Evolutionary conservation across 805 yeast genomes (phyloP).

Genomic region (Metschnikowia amazonensis): DNA sequence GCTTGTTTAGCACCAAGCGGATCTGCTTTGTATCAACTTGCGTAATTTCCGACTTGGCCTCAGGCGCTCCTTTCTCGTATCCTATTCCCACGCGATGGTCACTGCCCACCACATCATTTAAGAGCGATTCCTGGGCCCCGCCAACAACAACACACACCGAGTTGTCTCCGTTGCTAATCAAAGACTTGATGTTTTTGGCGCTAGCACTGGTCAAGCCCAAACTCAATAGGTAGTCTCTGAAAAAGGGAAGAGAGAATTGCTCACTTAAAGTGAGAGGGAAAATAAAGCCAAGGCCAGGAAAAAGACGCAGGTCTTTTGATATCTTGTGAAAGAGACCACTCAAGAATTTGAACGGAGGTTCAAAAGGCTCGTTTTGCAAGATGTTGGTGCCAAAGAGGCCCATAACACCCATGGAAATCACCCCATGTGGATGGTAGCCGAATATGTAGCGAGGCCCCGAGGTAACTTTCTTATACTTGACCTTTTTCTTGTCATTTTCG

Average conservation of each 20-base stretch:
- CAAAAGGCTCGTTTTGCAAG: slow-evolving; percentile 40
- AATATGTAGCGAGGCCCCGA: slow-evolving; percentile 78
- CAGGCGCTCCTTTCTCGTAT: slow-evolving; percentile 14
- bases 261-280: slow-evolving; percentile 77
- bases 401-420: slow-evolving; percentile 85
- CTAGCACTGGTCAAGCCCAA: slow-evolving; percentile 85
- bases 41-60: slow-evolving; percentile 14
- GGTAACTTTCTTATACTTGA: slow-evolving; percentile 27
- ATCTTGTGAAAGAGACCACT: slow-evolving; percentile 55
- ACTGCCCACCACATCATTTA: slow-evolving; percentile 40
- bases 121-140: slow-evolving; percentile 87
- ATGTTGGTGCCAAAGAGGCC: slow-evolving; percentile 70
- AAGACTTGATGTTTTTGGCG: slow-evolving; percentile 60
- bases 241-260: slow-evolving; percentile 80
- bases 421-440: slow-evolving; percentile 96
- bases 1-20: slow-evolving; percentile 66
- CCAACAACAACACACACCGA: slow-evolving; percentile 91
- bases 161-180: slow-evolving; percentile 57
- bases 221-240: slow-evolving; percentile 78
- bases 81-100: slow-evolving; percentile 35
- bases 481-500: neutral
- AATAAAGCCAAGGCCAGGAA: slow-evolving; percentile 78
- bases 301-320: slow-evolving; percentile 57
- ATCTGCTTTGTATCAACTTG: slow-evolving; percentile 44
- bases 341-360: slow-evolving; percentile 31